A percentile compares a stretch with the other conserved stretches of the same genome.
These are phyloP conservation scores for Bipolaris cookei DNA, from an alignment of 2,329 filamentous ascomycete genomes.

Conservation along the genomic window DNA sequence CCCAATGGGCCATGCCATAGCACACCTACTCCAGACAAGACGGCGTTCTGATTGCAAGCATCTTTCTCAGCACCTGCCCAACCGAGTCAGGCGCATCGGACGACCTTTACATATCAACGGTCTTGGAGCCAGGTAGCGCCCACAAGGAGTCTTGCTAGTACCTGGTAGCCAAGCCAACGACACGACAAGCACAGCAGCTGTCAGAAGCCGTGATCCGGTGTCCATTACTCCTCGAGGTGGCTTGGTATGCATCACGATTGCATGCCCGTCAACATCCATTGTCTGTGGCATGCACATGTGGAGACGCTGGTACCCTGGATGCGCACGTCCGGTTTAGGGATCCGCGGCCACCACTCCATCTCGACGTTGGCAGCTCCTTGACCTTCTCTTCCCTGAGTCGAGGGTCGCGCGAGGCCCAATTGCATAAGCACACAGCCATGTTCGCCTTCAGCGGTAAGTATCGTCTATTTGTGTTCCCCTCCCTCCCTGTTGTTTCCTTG, in stretches of 20 bases:
- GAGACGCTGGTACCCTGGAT: conserved; percentile 18
- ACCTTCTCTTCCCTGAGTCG: conserved; percentile 9
- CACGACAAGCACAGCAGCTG: conserved; percentile 8
- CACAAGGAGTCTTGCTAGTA: conserved; percentile 1
- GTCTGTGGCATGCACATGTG: conserved; percentile 8
- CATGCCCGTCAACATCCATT: conserved; percentile 3
- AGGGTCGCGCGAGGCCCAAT: background rate
- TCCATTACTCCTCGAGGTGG: background rate
- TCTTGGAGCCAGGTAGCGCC: background rate
- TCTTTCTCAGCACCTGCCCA: background rate
- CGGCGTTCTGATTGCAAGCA: too few species aligned
- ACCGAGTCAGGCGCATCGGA: background rate
- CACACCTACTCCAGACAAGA: too few species aligned
- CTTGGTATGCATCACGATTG: conserved; percentile 5
- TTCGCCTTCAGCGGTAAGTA: conserved; percentile 48
- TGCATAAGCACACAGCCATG: conserved; percentile 30
- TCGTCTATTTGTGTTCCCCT: conserved; percentile 16
- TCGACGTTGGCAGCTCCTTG: conserved; percentile 2
- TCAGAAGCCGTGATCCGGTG: conserved; percentile 7
- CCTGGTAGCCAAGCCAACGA: conserved; percentile 1
- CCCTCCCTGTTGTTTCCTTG: background rate
- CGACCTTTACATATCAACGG: background rate
- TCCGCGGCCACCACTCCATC: conserved; percentile 9
- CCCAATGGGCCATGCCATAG: too few species aligned
- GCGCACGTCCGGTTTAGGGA: conserved; percentile 24